A percentile compares a stretch with the other conserved stretches of the same genome.
These are phyloP conservation scores for Fomes fomentarius DNA, from an alignment of 1,284 basidiomycete species.

Conservation along the genomic window DNA sequence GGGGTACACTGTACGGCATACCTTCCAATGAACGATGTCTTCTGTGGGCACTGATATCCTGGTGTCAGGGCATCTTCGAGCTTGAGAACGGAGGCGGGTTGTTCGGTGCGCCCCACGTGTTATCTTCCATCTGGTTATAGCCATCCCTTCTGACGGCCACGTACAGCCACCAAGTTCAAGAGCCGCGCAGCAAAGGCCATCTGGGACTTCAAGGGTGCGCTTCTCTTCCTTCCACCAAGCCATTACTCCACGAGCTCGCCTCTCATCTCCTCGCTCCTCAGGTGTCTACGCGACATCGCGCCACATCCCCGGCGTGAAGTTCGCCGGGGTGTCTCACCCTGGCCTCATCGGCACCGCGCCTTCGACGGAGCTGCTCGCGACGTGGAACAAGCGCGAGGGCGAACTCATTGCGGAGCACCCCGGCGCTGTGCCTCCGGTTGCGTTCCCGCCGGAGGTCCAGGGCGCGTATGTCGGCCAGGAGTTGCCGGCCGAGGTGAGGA, in stretches of 20 bases:
- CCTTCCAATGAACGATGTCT: neutral
- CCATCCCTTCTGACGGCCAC: too few species aligned
- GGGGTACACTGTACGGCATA: constrained; percentile 67
- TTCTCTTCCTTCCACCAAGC: neutral
- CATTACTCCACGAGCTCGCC: constrained; percentile 6
- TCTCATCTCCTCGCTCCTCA: constrained; percentile 21
- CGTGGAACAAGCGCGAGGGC: constrained; percentile 76
- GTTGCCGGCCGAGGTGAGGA: constrained; percentile 47
- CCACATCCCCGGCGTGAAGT: constrained; percentile 79
- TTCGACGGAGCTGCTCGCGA: constrained; percentile 68
- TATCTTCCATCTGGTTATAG: neutral
- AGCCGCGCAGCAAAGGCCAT: constrained; percentile 77
- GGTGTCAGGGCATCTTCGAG: constrained; percentile 74
- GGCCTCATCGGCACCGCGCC: constrained; percentile 80
- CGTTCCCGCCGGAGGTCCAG: constrained; percentile 60
- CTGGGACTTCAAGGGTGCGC: constrained; percentile 72
- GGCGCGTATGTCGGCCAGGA: constrained; percentile 77
- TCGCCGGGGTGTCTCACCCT: constrained; percentile 79
- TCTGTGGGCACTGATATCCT: too few species aligned
- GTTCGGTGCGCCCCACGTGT: constrained; percentile 49
- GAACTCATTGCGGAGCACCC: constrained; percentile 63
- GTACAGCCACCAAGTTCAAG: constrained; percentile 70
- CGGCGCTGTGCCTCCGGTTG: constrained; percentile 64
- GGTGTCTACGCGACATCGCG: constrained; percentile 71
- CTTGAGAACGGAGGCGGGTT: constrained; percentile 76